Percentiles rank a stretch among this genome's conserved stretches.
These are phyloP conservation scores for Rugosomyces carneus DNA, from an alignment of 1,284 basidiomycete genomes.

Conservation along the genomic window DNA sequence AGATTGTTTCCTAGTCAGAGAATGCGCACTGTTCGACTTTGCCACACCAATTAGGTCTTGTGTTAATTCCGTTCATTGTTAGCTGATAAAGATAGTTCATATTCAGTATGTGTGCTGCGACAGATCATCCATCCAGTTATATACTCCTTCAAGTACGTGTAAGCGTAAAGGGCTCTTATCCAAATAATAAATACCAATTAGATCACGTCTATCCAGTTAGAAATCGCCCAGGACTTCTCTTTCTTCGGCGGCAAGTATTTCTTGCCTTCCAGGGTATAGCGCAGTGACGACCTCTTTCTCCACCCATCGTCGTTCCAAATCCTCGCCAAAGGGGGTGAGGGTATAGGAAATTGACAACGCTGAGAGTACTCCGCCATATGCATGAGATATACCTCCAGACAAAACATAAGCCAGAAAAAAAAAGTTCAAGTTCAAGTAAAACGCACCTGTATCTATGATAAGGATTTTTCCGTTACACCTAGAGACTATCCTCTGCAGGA, in stretches of 20 bases:
- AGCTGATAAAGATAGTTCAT: too few relatives aligned
- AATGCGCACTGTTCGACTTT: too few relatives aligned
- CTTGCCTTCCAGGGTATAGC: constrained; percentile 56
- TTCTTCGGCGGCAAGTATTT: constrained; percentile 47
- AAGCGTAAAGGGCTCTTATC: too few relatives aligned
- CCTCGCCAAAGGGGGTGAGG: constrained; percentile 44
- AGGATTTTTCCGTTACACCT: constrained; percentile 84
- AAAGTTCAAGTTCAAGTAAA: constrained; percentile 12
- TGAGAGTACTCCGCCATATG: constrained; percentile 87
- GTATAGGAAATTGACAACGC: constrained; percentile 83
- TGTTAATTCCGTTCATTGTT: too few relatives aligned
- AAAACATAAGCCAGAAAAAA: neutral
- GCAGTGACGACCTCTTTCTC: constrained; percentile 80
- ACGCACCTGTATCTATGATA: constrained; percentile 79
- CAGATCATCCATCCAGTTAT: too few relatives aligned
- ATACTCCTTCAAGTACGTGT: too few relatives aligned
- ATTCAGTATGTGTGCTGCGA: too few relatives aligned
- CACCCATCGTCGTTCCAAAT: constrained; percentile 43
- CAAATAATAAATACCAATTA: too few relatives aligned
- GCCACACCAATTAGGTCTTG: too few relatives aligned
- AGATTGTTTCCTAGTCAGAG: too few relatives aligned
- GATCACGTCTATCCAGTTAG: too few relatives aligned
- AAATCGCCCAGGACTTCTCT: constrained; percentile 46
- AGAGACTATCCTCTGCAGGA: constrained; percentile 65
- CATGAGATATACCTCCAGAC: constrained; percentile 78